Conservation (phyloP, 1,139 yeast species). For the Pichia sp. region DNA sequence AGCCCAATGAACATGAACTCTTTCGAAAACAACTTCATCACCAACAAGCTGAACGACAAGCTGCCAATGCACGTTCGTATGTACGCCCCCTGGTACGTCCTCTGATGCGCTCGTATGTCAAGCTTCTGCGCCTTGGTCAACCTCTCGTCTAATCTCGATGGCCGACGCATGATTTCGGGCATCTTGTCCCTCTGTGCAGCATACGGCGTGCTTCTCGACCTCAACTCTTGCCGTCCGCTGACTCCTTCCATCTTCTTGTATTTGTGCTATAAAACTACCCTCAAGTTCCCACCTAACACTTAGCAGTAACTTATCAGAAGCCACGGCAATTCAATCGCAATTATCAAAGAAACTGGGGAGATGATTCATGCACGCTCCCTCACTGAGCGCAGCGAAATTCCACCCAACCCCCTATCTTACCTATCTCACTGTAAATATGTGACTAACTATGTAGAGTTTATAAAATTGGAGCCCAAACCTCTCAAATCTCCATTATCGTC, state of each 20-base stretch:
- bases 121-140: constrained; percentile 38
- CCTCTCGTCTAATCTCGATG: constrained; percentile 27
- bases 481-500: constrained; percentile 23
- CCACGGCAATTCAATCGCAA: neutral
- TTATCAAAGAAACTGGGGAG: neutral
- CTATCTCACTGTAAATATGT: too few relatives aligned
- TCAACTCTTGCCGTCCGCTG: neutral
- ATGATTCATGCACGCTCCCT: too few relatives aligned
- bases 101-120: constrained; percentile 56
- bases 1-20: constrained; percentile 53
- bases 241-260: neutral
- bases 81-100: constrained; percentile 61
- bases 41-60: constrained; percentile 33
- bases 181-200: neutral
- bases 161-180: constrained; percentile 20
- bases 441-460: neutral
- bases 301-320: neutral
- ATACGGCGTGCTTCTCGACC: neutral
- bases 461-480: neutral
- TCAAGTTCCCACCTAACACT: too few relatives aligned
- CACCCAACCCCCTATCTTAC: too few relatives aligned
- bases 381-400: too few relatives aligned
- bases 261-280: too few relatives aligned
- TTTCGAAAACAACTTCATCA: constrained; percentile 48
- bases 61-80: constrained; percentile 46